Evolutionary conservation across 2,329 filamentous ascomycete genomes (phyloP).

Genomic region (Sclerotinia glacialis): DNA sequence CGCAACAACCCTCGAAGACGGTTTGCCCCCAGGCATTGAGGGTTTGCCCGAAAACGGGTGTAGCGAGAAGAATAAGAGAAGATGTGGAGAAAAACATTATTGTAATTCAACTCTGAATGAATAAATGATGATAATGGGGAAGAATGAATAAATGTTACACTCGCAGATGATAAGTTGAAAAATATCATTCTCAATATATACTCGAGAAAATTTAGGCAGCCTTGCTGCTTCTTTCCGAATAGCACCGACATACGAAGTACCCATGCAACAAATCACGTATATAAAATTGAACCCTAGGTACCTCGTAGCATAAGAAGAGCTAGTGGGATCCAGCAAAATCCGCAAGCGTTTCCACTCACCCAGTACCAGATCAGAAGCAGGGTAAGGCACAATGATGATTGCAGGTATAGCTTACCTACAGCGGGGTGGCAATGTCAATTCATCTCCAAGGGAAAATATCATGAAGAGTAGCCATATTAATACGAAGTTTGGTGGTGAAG

Average conservation of each 20-base stretch:
- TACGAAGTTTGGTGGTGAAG: neutral
- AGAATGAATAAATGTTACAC: neutral
- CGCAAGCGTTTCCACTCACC: neutral
- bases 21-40: slow-evolving; percentile 1
- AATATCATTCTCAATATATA: neutral
- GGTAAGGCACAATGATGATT: neutral
- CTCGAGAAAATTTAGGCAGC: neutral
- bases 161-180: neutral
- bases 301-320: neutral
- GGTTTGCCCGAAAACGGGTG: neutral
- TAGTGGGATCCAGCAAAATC: neutral
- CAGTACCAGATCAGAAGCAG: neutral
- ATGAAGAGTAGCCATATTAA: neutral
- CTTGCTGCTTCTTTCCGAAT: neutral
- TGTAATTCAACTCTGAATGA: neutral
- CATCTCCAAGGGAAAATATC: neutral
- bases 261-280: neutral
- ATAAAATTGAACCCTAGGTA: neutral
- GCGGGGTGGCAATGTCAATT: too few relatives aligned
- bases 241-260: neutral
- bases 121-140: neutral
- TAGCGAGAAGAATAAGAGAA: neutral
- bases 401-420: neutral
- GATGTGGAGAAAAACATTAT: neutral
- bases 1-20: neutral